These are phyloP conservation scores for Mycena kentingensis DNA, from an alignment of 768 basidiomycete genomes.

Conservation along the genomic window DNA sequence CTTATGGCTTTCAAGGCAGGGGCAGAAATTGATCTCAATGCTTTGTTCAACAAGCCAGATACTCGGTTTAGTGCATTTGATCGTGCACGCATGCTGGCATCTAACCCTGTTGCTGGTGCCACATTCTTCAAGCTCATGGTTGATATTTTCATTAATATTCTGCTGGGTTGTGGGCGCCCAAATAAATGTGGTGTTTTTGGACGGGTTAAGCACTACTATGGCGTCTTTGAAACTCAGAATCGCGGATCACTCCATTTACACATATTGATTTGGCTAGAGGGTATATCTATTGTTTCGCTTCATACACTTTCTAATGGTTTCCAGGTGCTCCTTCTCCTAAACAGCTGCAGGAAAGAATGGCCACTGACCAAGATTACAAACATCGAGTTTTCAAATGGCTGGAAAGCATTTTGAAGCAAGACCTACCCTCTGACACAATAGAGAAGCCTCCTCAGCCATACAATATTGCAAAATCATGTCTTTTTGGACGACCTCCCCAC, in stretches of 20 bases:
- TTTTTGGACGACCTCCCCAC: constrained; percentile 9
- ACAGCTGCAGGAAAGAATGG: constrained; percentile 8
- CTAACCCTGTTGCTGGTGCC: constrained; percentile 36
- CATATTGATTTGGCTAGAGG: constrained; percentile 7
- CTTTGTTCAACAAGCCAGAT: constrained; percentile 9
- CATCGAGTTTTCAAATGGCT: not conserved
- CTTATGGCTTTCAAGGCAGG: constrained; percentile 17
- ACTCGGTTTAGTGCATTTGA: constrained; percentile 12
- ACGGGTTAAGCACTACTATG: constrained; percentile 25
- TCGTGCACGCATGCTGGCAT: constrained; percentile 21
- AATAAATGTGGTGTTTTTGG: constrained; percentile 32
- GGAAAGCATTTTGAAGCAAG: constrained; percentile 5
- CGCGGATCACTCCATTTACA: constrained; percentile 32
- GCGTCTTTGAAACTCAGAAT: constrained; percentile 33
- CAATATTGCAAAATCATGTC: not conserved
- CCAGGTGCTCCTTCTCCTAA: constrained; percentile 14
- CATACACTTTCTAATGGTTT: not conserved
- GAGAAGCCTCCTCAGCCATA: not conserved
- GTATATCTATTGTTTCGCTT: not conserved
- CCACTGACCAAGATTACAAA: constrained; percentile 7
- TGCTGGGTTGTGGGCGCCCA: constrained; percentile 26
- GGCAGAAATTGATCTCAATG: constrained; percentile 22
- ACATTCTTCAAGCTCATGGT: constrained; percentile 38
- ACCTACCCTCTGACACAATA: constrained; percentile 7
- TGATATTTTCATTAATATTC: constrained; percentile 21